Percentiles rank a stretch among this genome's conserved stretches.
Evolutionary conservation across 208 protist species (phyloP).

Genomic region (Leishmania major): DNA sequence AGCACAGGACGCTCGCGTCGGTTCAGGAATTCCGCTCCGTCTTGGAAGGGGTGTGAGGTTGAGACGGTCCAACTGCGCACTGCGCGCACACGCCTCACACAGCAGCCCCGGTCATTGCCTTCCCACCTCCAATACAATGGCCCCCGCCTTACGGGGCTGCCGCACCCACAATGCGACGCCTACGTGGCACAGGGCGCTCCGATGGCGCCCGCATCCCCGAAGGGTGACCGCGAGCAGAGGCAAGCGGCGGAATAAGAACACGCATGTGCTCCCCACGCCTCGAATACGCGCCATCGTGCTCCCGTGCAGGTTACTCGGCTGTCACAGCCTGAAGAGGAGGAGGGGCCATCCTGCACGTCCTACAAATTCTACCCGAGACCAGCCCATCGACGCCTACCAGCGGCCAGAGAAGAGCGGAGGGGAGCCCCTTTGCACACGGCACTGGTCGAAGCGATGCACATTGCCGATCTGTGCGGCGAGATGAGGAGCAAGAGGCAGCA

Average conservation of each 20-base stretch:
- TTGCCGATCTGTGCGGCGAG: background rate
- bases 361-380: background rate
- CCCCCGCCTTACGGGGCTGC: background rate
- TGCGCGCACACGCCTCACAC: background rate
- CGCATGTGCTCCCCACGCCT: background rate
- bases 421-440: background rate
- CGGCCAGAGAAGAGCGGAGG: background rate
- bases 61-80: background rate
- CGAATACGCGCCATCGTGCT: background rate
- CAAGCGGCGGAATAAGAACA: background rate
- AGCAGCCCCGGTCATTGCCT: background rate
- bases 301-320: background rate
- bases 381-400: background rate
- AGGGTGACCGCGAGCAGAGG: background rate
- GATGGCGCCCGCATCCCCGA: background rate
- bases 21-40: background rate
- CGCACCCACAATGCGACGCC: background rate
- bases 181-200: background rate
- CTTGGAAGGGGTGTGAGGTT: background rate
- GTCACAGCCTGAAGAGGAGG: background rate
- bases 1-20: background rate
- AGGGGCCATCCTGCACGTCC: background rate
- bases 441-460: background rate
- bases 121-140: background rate
- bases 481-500: background rate